Base-by-base conservation (phyloP, 345 rosid species). In the Eucalyptus cladocalyx region DNA sequence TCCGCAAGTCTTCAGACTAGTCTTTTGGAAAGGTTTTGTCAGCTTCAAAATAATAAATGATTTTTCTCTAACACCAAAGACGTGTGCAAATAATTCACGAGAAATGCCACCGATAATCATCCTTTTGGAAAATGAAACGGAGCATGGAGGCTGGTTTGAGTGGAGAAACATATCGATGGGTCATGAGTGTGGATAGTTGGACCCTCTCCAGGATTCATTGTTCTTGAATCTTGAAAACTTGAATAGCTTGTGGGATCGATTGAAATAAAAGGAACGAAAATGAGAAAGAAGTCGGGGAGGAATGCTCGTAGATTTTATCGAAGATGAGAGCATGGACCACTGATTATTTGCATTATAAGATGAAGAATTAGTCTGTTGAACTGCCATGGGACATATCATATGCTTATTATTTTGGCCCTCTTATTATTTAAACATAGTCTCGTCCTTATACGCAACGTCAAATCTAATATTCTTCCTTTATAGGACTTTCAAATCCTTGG, bases 241-340 rank as follows among this genome's bases (percentile, higher is more conserved):
- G 50, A 72, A 48, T 88, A 86, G 87, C 37, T 14, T 91, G 93
- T 5, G 89, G 11, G 56, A 91, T 89, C 48, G 90, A 93, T 92
- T 16, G 96, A 95, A 50, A 94, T 51, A 45, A 95, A 88, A n/a
- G 94, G 92, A 89, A 96, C 94, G n/a, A 94, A 89, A 76, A 95
- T 86, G 80, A 95, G 92, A 90, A 95, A 94, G 60, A 89, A 94
- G 12, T 19, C 54, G 54, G 54, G 5, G 21, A 51, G 45, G 32
- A 51, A 86, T 12, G 67, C 43, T 86, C 15, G 30, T 11, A 58
- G 67, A 58, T 58, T 28, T 58, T 11, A 5, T 58, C 67, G 1
- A 58, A 58, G n/a, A 26, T 11, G 4, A 58, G n/a, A 58, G 26
- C 14, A 9, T 58, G 0, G 67, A 58, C 67, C 4, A 16, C n/a